Percentiles rank a stretch among this genome's conserved stretches.
phyloP scores from a whole-genome alignment of 2,329 filamentous ascomycete species.

The Penicillium italicum region DNA sequence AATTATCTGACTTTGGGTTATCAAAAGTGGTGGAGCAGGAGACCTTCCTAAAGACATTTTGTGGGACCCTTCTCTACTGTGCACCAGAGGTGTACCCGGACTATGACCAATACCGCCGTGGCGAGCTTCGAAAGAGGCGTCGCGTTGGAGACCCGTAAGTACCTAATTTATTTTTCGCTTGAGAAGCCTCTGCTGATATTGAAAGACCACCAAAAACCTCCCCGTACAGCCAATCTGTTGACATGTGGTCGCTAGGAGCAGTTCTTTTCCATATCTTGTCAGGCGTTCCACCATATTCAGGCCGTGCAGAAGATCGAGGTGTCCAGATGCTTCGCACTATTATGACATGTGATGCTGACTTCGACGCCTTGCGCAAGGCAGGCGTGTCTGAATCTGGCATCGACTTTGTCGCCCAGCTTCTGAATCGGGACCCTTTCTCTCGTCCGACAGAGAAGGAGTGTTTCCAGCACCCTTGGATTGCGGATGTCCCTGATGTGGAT shows the following conservation, averaged over 20 bases:
- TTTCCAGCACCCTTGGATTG: conserved; percentile 71
- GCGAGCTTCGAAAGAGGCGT: conserved; percentile 60
- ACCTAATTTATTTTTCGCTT: not conserved
- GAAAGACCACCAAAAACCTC: conserved; percentile 47
- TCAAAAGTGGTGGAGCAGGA: conserved; percentile 92
- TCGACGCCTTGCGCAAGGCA: conserved; percentile 56
- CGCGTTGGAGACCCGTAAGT: conserved; percentile 50
- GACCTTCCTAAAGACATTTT: conserved; percentile 93
- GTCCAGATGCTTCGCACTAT: conserved; percentile 75
- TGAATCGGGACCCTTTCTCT: conserved; percentile 73
- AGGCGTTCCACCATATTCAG: conserved; percentile 74
- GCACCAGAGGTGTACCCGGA: conserved; percentile 95
- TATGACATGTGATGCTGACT: conserved; percentile 72
- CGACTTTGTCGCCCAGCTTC: conserved; percentile 72
- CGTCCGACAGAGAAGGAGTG: conserved; percentile 71
- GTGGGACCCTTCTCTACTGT: conserved; percentile 91
- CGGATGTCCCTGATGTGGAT: conserved; percentile 50
- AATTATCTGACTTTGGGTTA: conserved; percentile 92
- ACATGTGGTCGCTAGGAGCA: conserved; percentile 93
- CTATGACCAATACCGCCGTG: conserved; percentile 61
- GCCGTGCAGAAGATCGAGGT: conserved; percentile 69
- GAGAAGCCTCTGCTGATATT: conserved; percentile 17
- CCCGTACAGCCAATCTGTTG: conserved; percentile 86
- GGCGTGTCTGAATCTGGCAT: conserved; percentile 65
- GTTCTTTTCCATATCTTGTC: conserved; percentile 87